Base-by-base conservation (phyloP, 805 yeast species). In the Lipomyces kockii region DNA sequence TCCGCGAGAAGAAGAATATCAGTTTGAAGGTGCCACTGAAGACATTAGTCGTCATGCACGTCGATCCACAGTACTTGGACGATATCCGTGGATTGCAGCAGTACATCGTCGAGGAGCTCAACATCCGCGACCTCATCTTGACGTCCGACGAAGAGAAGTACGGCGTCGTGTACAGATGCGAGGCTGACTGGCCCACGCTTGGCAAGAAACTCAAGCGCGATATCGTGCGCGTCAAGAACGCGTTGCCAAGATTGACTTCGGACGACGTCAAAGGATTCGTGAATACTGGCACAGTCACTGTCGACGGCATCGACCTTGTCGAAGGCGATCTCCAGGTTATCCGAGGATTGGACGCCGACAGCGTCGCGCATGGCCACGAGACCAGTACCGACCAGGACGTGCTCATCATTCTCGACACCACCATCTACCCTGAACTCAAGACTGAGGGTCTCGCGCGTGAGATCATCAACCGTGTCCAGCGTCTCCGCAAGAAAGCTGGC, bases 131-230 rank as follows among this genome's bases (percentile, higher is more conserved):
- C 74, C 78, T 95, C 63, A 82, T 91, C 74, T 89, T 95, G 75
- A 92, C 98, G 25, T 84, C 90, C 29, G 97, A 95, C 77, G 99
- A 95, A 82, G 88, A 84, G 74, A 88, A 89, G 77, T 94, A 93
- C 78, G 95, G 93, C 75, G 98, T 95, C 69, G 90, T 89, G 78
- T 94, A 93, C 83, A 87, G 85, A 71, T 98, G 94, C 55, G 96
- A 91, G 79, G 99, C 99, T 60, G 99, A 95, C 83, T 95, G 99
- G 99, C 97, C 98, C 66, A 91, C 92, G 25, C 85, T 95, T 74
- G 99, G 99, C 82, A 95, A 94, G 85, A 95, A 95, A 81, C 86
- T 95, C 80, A 94, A 92, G 87, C 88, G 89, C 78, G 98, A 93
- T 75, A 96, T 91, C 69, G 92, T 90, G 82, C 89, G 87, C 79